Evolutionary conservation across 1,139 yeast species (phyloP), one percentile per base, ranked within the genome.

Genomic region (Lodderomyces parapsilosis): DNA sequence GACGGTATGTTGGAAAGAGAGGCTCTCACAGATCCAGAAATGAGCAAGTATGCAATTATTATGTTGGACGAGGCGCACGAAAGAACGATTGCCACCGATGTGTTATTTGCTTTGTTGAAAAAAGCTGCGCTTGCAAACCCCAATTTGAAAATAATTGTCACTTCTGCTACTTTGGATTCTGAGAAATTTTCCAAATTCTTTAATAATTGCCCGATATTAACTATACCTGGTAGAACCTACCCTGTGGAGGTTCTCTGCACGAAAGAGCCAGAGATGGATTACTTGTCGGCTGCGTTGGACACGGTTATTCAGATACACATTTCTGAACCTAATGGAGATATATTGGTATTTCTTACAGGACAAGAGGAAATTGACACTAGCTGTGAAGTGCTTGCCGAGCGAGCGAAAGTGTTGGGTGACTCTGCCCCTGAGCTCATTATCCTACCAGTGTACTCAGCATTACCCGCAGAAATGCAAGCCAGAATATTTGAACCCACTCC

Each of bases 11-110:
- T 90, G 27, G 89, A 87, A 61, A 69, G 89, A 50, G 97, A 90
- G 57, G 91, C 94, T 0, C 66, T 90, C 39, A 59, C 74, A 28
- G 97, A 91, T 58, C 89, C 94, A 0, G 65, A 70, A 24, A 76
- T 90, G 84, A 71, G 75, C 19, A 78, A 71, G 49, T 90, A 91
- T 58, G 81, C 95, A 0, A 93, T 86, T 1, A 83, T 90, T 13
- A 86, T 90, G 90, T 68, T 90, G 43, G 98, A 90, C 65, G 98
- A 90, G 63, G 97, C 97, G 0, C 99, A 93, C 63, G 99, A 93
- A 62, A 76, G 99, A 56, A 91, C 98, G 0, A 81, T 93, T 37
- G 87, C 97, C 0, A 93, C 98, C 0, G 99, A 93, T 71, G 87
- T 93, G 4, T 66, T 93, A 28, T 90, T 93, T 71, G 96, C 96